Base-by-base conservation (phyloP, 163 green algal species). In the Scenedesmus sp. region DNA sequence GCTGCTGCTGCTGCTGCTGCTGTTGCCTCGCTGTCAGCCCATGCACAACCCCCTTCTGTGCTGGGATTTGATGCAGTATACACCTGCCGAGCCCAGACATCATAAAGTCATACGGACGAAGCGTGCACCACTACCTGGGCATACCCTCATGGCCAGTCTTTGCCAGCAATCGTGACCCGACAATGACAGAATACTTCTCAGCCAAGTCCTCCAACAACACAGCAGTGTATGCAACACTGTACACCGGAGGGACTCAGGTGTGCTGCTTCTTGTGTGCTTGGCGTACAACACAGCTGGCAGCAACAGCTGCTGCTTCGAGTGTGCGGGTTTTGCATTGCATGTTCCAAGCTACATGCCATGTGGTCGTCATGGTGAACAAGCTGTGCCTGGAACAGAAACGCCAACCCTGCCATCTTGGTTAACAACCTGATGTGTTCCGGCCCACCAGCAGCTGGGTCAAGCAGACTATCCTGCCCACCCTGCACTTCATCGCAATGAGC, bases 111-210 rank as follows among this genome's bases (percentile, higher is more conserved):
- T 88, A 87, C 51, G 92, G 91, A 0, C 43, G 68, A 20, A 89
- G 90, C 15, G 90, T 89, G 1, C 91, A 93, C 40, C 42, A 83
- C 26, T 97, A 96, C 72, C 82, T 96, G 40, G 91, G 86, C 7
- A 68, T 95, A n/a, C 73, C 92, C 5, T 89, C 88, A 5, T 72
- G 65, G 18, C 85, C 93, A 3, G 24, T 97, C 15, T 56, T 98
- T 49, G 93, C 93, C 37, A 95, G 91, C 30, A 94, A 94, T 33
- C 83, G 96, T 0, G 96, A 98, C 93, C 92, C 95, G 0, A 93
- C 88, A 2, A 37, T 94, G 12, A 94, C 95, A 42, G 94, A 96
- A 80, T 97, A 95, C 81, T 40, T 89, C 15, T 43, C 40, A 20
- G 84, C 89, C n/a, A 89, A 93, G 44, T 90, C 95, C 10, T 92